A percentile compares a stretch with the other conserved stretches of the same genome.
phyloP scores from a whole-genome alignment of 2,329 filamentous ascomycete species.

The Pseudogymnoascus pannorum region DNA sequence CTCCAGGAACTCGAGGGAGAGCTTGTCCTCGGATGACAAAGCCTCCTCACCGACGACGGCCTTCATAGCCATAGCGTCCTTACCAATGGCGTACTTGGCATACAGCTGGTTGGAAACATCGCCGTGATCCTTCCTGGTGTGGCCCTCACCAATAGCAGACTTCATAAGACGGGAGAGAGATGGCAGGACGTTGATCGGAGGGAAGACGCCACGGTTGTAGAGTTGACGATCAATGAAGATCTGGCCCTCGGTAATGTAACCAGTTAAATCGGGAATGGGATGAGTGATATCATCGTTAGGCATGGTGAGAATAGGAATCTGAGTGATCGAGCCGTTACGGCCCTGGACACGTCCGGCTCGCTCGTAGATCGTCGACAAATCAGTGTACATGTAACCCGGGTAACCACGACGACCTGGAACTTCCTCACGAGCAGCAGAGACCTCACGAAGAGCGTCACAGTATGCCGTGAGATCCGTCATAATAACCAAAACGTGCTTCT shows the following conservation, averaged over 20 bases:
- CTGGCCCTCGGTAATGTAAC: conserved; percentile 98
- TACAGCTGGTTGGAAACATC: conserved; percentile 99
- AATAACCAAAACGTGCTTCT: conserved; percentile 99
- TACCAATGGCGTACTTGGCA: conserved; percentile 98
- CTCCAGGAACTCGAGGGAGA: conserved; percentile 94
- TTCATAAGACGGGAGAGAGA: conserved; percentile 99
- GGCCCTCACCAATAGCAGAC: conserved; percentile 95
- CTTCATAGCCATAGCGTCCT: conserved; percentile 98
- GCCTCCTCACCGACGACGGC: conserved; percentile 98
- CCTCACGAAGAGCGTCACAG: conserved; percentile 97
- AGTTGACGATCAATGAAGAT: conserved; percentile 94
- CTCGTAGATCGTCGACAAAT: conserved; percentile 99
- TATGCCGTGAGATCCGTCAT: conserved; percentile 96
- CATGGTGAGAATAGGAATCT: conserved; percentile 99
- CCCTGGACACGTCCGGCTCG: conserved; percentile 95
- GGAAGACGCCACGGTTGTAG: conserved; percentile 95
- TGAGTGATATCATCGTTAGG: conserved; percentile 99
- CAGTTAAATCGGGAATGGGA: conserved; percentile 96
- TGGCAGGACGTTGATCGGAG: conserved; percentile 95
- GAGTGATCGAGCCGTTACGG: conserved; percentile 96
- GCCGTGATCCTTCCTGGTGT: conserved; percentile 92
- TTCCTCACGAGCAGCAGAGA: conserved; percentile 96
- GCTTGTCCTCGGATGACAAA: conserved; percentile 89
- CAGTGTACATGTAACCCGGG: conserved; percentile 99
- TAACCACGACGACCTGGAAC: conserved; percentile 98